These are phyloP conservation scores for Coemansia sp. DNA, from an alignment of 371 early-diverging fungal species.

Conservation along the genomic window DNA sequence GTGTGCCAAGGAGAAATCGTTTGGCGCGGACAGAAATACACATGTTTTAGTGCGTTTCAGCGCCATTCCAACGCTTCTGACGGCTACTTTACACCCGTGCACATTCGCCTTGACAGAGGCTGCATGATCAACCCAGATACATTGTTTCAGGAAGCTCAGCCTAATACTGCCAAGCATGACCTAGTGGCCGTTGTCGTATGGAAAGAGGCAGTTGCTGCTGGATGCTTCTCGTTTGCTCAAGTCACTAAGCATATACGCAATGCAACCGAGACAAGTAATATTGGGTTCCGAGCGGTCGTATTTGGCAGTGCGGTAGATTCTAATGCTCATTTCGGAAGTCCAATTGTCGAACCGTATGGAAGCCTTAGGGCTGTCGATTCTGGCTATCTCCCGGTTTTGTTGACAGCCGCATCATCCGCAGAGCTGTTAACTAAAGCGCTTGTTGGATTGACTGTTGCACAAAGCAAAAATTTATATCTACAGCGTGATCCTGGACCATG, in stretches of 20 bases:
- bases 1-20: conserved; percentile 1
- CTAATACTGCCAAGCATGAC: background rate
- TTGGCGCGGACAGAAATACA: conserved; percentile 3
- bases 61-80: background rate
- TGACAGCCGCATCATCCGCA: conserved; percentile 12
- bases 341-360: conserved; percentile 34
- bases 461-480: background rate
- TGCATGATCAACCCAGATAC: conserved; percentile 4
- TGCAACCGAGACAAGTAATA: background rate
- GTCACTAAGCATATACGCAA: conserved; percentile 5
- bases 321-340: conserved; percentile 23
- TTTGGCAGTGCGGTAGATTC: conserved; percentile 22
- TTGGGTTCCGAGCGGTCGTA: conserved; percentile 11
- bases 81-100: conserved; percentile 9
- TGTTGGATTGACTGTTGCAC: background rate
- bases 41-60: conserved; percentile 8
- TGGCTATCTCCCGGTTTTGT: background rate
- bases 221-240: conserved; percentile 36
- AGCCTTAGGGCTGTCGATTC: background rate
- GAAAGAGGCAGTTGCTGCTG: conserved; percentile 25
- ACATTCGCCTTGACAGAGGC: conserved; percentile 1
- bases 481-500: conserved; percentile 22
- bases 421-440: background rate
- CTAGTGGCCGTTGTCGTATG: conserved; percentile 20
- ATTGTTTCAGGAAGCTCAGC: too few species aligned